Evolutionary conservation across 345 rosid genomes (phyloP), one percentile per base, ranked within the genome.

Genomic region (Mallotus nudiflorus): DNA sequence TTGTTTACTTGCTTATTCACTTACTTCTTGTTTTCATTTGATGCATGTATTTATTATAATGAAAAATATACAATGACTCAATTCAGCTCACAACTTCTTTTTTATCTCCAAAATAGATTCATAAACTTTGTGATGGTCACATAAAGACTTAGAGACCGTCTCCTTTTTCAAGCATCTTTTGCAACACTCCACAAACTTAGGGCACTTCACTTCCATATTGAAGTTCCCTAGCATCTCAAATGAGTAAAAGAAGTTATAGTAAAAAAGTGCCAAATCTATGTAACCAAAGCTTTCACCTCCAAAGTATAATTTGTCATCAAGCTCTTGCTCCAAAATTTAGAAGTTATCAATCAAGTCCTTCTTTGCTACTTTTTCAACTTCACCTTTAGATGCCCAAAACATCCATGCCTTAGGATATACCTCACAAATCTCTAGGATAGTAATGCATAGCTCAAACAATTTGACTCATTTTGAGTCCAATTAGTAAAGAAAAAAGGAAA

Each of bases 91-190:
- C n/a, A n/a, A n/a, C n/a, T n/a, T n/a, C 62, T 18, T 58, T 20
- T 33, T 7, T 14, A 31, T 15, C 42, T 42, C 37, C 59, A 14
- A 3, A 35, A 56, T 24, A 19, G 24, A 0, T 10, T 46, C 66
- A 2, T 65, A 40, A 14, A 22, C 37, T 66, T 65, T 39, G 31
- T 25, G 4, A 6, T 54, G 71, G 46, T 50, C 71, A 51, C 29
- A 16, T 9, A 59, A 16, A 13, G 60, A 46, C 48, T 48, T 73
- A 22, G 54, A 57, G 0, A 73, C 71, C 3, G 44, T 57, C 35
- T 58, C 53, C 29, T 66, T 66, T 9, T 50, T 42, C 77, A 73
- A 48, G 60, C 77, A 73, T 29, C 66, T 73, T 25, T 61, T n/a
- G 15, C 45, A 59, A 71, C 77, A 73, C 14, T 13, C 71, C 51